phyloP scores from a whole-genome alignment of 306 rosid genomes.

The Acacia confusa region DNA sequence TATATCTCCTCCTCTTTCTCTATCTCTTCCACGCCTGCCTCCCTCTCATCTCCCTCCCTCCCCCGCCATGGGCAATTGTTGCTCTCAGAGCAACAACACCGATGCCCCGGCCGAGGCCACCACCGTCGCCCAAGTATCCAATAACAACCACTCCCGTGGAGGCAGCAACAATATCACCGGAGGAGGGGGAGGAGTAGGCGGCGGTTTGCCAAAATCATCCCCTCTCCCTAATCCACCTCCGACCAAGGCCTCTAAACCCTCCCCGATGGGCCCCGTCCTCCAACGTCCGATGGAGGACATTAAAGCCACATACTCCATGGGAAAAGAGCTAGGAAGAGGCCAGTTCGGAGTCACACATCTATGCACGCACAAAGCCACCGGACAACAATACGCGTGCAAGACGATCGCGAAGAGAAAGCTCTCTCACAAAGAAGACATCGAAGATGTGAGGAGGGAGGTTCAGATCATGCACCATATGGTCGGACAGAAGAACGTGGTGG shows the following conservation, averaged over 20 bases:
- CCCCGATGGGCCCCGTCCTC: slow-evolving; percentile 61
- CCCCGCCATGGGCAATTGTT: no score
- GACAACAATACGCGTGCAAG: slow-evolving; percentile 83
- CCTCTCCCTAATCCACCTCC: not conserved
- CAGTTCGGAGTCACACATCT: slow-evolving; percentile 90
- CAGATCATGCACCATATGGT: slow-evolving; percentile 91
- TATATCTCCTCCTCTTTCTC: no score
- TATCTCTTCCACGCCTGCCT: no score
- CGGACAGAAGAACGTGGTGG: slow-evolving; percentile 81
- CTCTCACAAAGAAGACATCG: slow-evolving; percentile 74
- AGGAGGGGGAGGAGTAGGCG: not conserved
- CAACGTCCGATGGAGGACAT: slow-evolving; percentile 95
- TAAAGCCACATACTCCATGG: slow-evolving; percentile 49
- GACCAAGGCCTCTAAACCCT: not conserved
- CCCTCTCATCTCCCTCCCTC: no score
- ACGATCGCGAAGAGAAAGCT: slow-evolving; percentile 93
- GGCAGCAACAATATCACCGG: not conserved
- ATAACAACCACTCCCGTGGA: no score
- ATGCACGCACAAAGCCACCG: slow-evolving; percentile 75
- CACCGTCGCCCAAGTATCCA: no score
- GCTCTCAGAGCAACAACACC: no score
- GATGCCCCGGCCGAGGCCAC: no score
- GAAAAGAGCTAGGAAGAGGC: slow-evolving; percentile 91
- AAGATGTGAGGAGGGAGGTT: slow-evolving; percentile 90
- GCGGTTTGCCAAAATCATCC: not conserved